These are phyloP conservation scores for Colletotrichum scovillei DNA, from an alignment of 2,329 filamentous ascomycete genomes.

Conservation along the genomic window DNA sequence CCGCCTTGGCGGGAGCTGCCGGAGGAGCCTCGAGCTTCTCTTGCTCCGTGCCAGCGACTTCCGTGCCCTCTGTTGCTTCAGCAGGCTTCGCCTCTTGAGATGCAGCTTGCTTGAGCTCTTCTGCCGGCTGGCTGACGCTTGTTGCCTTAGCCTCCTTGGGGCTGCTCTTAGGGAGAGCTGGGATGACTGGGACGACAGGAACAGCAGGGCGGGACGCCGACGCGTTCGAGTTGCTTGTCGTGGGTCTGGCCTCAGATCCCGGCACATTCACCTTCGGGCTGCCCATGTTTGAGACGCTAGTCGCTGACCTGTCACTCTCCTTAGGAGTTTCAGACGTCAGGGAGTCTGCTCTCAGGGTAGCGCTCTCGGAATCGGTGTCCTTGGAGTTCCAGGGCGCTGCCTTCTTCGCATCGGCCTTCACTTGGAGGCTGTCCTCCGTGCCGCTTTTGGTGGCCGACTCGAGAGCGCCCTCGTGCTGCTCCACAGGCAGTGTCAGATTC, in stretches of 20 bases:
- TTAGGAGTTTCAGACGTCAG: constrained; percentile 12
- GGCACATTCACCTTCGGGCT: constrained; percentile 13
- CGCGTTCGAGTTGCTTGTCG: constrained; percentile 29
- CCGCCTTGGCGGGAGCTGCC: constrained; percentile 40
- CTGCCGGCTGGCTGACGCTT: constrained; percentile 1
- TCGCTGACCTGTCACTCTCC: constrained; percentile 15
- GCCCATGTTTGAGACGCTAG: constrained; percentile 10
- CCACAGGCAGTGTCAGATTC: constrained; percentile 55
- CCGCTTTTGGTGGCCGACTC: constrained; percentile 36
- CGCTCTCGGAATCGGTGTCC: constrained; percentile 19
- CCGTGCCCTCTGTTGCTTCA: constrained; percentile 30
- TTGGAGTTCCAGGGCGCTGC: constrained; percentile 7
- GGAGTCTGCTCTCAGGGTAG: constrained; percentile 13
- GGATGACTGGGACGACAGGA: constrained; percentile 59
- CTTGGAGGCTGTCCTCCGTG: constrained; percentile 27
- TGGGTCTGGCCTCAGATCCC: constrained; percentile 39
- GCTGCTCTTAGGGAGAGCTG: constrained; percentile 55
- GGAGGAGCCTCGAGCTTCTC: constrained; percentile 33
- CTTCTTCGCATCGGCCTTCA: constrained; percentile 39
- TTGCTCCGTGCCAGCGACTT: constrained; percentile 28
- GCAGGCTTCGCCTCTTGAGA: constrained; percentile 41
- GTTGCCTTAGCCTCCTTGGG: constrained; percentile 42
- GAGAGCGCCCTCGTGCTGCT: constrained; percentile 47
- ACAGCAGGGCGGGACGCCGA: constrained; percentile 46
- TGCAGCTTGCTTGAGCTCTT: constrained; percentile 19